Evolutionary conservation across 306 rosid species (phyloP).

Genomic region (Crotalaria pallida): DNA sequence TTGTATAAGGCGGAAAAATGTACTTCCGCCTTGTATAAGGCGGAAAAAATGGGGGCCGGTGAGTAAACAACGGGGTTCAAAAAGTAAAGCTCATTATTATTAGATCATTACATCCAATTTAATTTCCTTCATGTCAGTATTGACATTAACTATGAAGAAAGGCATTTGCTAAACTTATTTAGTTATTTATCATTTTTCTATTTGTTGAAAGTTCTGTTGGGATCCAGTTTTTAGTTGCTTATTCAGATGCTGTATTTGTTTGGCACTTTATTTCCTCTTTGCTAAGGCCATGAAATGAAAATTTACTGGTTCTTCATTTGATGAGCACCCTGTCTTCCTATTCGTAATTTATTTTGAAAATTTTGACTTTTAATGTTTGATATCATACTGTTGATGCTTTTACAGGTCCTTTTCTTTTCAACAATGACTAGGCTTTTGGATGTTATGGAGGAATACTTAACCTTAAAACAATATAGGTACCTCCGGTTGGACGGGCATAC

Average conservation of each 20-base stretch:
- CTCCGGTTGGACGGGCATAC: constrained; percentile 99
- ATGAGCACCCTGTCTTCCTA: background rate
- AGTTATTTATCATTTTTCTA: background rate
- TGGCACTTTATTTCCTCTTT: constrained; percentile 12
- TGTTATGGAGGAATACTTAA: constrained; percentile 98
- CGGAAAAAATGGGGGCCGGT: too few species aligned
- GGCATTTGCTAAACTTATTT: background rate
- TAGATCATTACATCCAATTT: background rate
- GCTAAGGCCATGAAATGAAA: constrained; percentile 2
- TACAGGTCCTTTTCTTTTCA: constrained; percentile 98
- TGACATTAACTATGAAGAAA: background rate
- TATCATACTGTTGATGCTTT: constrained; percentile 4
- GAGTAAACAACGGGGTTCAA: too few species aligned
- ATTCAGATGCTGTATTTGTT: background rate
- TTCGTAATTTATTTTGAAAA: background rate
- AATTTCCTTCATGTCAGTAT: background rate
- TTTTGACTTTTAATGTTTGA: constrained; percentile 10
- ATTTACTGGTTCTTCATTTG: background rate
- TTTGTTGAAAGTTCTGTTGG: background rate
- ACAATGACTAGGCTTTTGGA: constrained; percentile 98
- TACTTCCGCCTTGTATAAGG: too few species aligned
- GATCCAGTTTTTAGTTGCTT: background rate
- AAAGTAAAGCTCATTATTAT: background rate
- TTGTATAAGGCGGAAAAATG: too few species aligned
- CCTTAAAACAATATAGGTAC: constrained; percentile 71